Evolutionary conservation across 495 filamentous ascomycete species (phyloP), one percentile per base, ranked within the genome.

Genomic region (Aspergillus egyptiacus): DNA sequence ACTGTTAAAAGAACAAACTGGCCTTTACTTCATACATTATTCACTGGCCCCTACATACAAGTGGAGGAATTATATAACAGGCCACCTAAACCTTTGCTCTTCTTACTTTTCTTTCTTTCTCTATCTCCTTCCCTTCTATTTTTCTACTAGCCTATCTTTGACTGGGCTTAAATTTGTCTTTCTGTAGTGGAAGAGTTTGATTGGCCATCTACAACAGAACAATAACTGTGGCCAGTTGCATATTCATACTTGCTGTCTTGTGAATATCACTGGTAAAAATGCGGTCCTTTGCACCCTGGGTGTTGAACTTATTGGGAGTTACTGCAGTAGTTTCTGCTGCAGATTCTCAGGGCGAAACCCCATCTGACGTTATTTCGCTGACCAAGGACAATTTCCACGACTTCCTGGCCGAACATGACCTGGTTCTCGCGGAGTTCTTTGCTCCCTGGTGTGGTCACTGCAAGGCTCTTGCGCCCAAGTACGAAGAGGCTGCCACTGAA

Each of bases 391-490:
- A 79, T 34, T 97, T 98, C 61, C 70, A 83, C 36, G 76, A 79
- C 40, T 99, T 96, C 71, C 71, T 99, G 53, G 87, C 83, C 58
- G 77, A 84, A 51, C 82, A 97, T 64, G 82, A 86, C 57, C 77
- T 97, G 46, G 93, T 99, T 35, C 79, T 99, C 53, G 79, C 96
- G 49, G 93, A 99, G 75, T 99, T 96, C 78, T 99, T 94, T 68
- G 93, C 93, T 19, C 94, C 94, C 33, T 97, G 93, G 94, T 99
- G 94, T 66, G 93, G 93, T 56, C 93, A 98, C 80, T 98, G 93
- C 86, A 98, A 98, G 77, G 85, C 89, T 53, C 73, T 93, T 24
- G 87, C 86, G 35, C 87, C 87, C 51, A 88, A 93, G 74, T 93
- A 91, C 63, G 88, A 94, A 55, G 87, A 93, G 65, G 93, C 93